Conservation (phyloP, 2,329 filamentous ascomycete species). For the Ustulina deusta region DNA sequence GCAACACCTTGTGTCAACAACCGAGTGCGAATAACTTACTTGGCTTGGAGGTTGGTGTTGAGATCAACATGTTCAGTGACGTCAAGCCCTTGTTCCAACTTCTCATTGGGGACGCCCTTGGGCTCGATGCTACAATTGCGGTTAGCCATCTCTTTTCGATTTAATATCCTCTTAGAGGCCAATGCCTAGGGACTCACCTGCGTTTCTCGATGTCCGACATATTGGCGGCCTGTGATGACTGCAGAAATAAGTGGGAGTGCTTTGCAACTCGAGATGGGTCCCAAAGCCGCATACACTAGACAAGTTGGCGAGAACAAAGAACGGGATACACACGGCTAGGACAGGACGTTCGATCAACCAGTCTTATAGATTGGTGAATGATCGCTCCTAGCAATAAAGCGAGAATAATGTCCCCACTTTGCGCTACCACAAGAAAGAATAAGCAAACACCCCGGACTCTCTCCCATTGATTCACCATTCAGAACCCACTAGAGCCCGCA, state of each 20-base stretch:
- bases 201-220: conserved; percentile 36
- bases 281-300: conserved; percentile 16
- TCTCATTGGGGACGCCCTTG: conserved; percentile 41
- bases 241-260: conserved; percentile 15
- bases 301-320: conserved; percentile 18
- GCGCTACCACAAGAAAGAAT: conserved; percentile 21
- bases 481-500: conserved; percentile 29
- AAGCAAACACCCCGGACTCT: conserved; percentile 32
- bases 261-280: conserved; percentile 3
- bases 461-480: conserved; percentile 24
- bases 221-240: conserved; percentile 25
- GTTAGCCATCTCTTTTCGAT: conserved; percentile 3
- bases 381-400: conserved; percentile 14
- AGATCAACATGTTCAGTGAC: conserved; percentile 53
- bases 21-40: conserved; percentile 48
- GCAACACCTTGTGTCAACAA: neutral
- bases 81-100: conserved; percentile 46
- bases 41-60: conserved; percentile 57
- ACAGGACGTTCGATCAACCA: conserved; percentile 2
- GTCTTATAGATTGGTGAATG: conserved; percentile 30
- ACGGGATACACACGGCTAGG: neutral
- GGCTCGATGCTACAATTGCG: conserved; percentile 24
- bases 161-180: neutral
- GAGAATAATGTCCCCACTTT: conserved; percentile 19
- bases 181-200: conserved; percentile 25